A percentile compares a stretch with the other conserved stretches of the same genome.
phyloP scores from a whole-genome alignment of 768 basidiomycete species.

The Dacryopinax spathularia region DNA sequence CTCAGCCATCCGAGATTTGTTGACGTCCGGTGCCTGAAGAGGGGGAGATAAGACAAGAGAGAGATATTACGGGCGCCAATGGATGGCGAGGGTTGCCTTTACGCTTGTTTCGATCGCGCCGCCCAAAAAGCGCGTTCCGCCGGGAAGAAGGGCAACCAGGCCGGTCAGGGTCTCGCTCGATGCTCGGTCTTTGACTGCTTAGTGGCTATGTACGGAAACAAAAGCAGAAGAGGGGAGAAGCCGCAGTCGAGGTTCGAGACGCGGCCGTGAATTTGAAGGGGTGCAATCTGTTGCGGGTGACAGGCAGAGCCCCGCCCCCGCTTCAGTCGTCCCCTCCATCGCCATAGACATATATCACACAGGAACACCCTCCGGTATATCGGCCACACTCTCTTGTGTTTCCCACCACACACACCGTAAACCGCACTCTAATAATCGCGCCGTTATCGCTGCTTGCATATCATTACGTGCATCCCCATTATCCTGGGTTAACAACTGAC shows the following conservation, averaged over 20 bases:
- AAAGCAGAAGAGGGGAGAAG: not conserved
- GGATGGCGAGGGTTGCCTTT: not conserved
- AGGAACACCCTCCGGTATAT: not conserved
- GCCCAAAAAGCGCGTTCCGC: not conserved
- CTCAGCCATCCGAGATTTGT: not conserved
- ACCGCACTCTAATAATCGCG: no score
- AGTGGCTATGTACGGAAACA: no score
- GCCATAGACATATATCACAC: slow-evolving; percentile 2
- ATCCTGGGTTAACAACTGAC: no score
- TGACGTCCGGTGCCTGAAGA: not conserved
- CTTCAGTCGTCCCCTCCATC: not conserved
- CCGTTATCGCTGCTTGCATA: no score
- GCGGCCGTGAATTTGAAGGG: not conserved
- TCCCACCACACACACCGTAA: no score
- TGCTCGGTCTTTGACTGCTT: no score
- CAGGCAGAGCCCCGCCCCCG: no score
- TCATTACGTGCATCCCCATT: no score
- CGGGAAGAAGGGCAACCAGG: not conserved
- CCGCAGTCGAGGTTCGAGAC: not conserved
- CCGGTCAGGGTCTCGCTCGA: not conserved
- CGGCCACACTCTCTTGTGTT: no score
- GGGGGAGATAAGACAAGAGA: not conserved
- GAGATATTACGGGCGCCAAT: not conserved
- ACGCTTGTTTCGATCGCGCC: not conserved
- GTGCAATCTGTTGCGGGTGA: not conserved